Base-by-base conservation (phyloP, 2,329 filamentous ascomycete genomes). In the Chaetomium sp. region DNA sequence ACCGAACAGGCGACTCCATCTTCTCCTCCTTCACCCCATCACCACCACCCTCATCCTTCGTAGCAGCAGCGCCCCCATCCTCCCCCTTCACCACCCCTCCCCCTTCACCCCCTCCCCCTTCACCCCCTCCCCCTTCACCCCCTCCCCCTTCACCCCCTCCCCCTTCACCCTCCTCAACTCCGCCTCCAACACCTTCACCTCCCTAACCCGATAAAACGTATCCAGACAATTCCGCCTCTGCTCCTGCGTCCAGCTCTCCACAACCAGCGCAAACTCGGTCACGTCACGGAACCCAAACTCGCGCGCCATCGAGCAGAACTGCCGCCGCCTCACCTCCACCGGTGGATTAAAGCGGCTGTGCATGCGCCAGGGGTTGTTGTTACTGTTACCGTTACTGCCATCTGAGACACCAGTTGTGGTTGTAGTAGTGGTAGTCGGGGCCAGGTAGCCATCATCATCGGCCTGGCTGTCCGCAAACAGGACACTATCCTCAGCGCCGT, bases 241-340 rank as follows among this genome's bases (percentile, higher is more conserved):
- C 72, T 90, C 91, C 75, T 94, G 91, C 54, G 91, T 96, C 91
- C 93, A 96, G 16, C 88, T 86, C 77, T 98, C 95, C 3, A 98
- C 93, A 16, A 93, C 87, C 45, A 97, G 80, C 3, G 93, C 95
- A 82, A 98, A 98, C 67, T 95, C 90, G 0, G 87, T 90, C 1
- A 89, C 88, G 74, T 86, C 89, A 1, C 83, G 80, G 74, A 92
- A 96, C 0, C 91, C 92, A 75, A 92, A 91, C 62, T 86, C 86
- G 71, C 82, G 84, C 1, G 93, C 92, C 91, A 98, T 97, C 29
- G 88, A 90, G 77, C 93, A 96, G 72, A 99, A 96, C 72, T 98
- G 93, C 21, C 94, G 84, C 60, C 84, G 83, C 77, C 87, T 86
- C 9, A 97, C 90, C 9, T 89, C 86, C 60, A 84, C 81, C 0